phyloP scores from a whole-genome alignment of 305 asterid species.

The Monarda citriodora region DNA sequence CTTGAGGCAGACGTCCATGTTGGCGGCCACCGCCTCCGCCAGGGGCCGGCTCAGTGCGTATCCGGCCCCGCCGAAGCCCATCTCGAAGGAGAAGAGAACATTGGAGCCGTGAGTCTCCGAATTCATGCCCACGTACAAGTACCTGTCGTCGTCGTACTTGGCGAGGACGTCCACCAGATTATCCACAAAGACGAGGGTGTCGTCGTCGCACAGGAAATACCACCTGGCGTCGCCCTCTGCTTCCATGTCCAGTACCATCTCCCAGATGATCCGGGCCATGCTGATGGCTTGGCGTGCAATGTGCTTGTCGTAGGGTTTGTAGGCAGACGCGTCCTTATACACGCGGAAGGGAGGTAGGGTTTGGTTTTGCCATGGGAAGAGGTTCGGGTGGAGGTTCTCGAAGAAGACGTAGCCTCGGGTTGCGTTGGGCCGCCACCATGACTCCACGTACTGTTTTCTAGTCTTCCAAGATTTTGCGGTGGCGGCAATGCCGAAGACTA shows the following conservation, averaged over 20 bases:
- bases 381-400: background rate
- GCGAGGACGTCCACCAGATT: no score
- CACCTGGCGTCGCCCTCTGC: background rate
- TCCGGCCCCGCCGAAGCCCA: no score
- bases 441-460: background rate
- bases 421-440: constrained; percentile 4
- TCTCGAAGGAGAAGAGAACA: no score
- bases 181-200: no score
- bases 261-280: background rate
- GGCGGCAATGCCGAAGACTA: constrained; percentile 15
- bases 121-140: no score
- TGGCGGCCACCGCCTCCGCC: constrained; percentile 45
- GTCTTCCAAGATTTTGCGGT: background rate
- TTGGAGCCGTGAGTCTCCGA: no score
- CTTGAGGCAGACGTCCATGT: background rate
- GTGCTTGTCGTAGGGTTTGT: background rate
- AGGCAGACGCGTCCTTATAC: background rate
- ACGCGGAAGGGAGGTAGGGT: background rate
- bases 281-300: constrained; percentile 6
- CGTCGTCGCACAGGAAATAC: constrained; percentile 5
- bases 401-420: constrained; percentile 12
- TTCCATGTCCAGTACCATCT: background rate
- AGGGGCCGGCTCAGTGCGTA: no score
- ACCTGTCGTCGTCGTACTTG: no score
- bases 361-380: background rate